Evolutionary conservation across 805 yeast genomes (phyloP), one percentile per base, ranked within the genome.

Genomic region (Yarrowia hollandica): DNA sequence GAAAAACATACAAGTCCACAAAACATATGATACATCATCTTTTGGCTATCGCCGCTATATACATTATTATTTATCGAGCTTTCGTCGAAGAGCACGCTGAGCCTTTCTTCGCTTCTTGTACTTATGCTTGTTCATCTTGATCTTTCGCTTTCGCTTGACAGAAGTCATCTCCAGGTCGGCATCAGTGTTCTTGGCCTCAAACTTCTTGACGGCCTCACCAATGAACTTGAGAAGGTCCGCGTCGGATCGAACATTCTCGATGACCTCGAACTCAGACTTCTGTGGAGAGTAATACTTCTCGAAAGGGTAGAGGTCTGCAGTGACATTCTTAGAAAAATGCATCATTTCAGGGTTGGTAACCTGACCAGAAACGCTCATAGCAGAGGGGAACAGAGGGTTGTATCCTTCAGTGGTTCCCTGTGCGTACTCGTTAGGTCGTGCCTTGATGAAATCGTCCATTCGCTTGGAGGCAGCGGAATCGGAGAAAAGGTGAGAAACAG

Each of bases 51-150:
- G 55, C 55, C 44, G 44, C 57, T 52, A 52, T 52, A 35, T 52
- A 52, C 58, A 52, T 55, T 33, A 48, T 48, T 64, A 69, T 52
- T 68, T 64, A 31, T 64, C 64, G 35, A 70, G 67, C 64, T 70
- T 69, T 54, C 77, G 65, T 56, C 74, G 69, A 62, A 70, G 64
- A 16, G 76, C 71, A 28, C 95, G 82, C 74, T 91, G 96, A 44
- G 85, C 88, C 82, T 85, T 90, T 82, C 97, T 87, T 82, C 98
- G 88, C 85, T 94, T 94, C 78, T 94, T 87, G 72, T 90, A 80
- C 79, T 94, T 94, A 75, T 94, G 99, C 71, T 91, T 89, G 82
- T 92, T 94, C 97, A 94, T 94, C 80, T 90, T 92, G 72, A 88
- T 83, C 75, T 88, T 82, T 77, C 99, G 84, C 69, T 75, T 75